Conservation (phyloP, 2,329 filamentous ascomycete species). For the Blastomyces emzantsi region DNA sequence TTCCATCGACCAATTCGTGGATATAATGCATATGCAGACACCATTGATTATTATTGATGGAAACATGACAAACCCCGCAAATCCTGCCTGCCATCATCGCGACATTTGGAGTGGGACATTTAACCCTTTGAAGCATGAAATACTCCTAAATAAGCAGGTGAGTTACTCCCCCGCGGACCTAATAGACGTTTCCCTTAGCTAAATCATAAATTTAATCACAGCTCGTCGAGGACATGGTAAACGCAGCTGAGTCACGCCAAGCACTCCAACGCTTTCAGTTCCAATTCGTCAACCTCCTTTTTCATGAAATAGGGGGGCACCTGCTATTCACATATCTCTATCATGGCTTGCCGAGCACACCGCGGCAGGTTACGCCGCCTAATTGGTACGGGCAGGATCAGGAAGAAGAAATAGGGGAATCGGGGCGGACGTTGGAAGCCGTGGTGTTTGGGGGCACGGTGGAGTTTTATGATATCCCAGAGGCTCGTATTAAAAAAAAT, state of each 20-base stretch:
- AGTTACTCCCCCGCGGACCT: not conserved
- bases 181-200: not conserved
- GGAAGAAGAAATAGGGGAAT: not conserved
- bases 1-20: slow-evolving; percentile 2
- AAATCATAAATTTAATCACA: not conserved
- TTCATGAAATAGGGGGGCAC: slow-evolving; percentile 7
- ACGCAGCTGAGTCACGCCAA: not conserved
- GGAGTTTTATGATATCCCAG: slow-evolving; percentile 4
- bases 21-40: not conserved
- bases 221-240: slow-evolving; percentile 6
- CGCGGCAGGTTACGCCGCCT: slow-evolving; percentile 1
- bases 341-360: slow-evolving; percentile 1
- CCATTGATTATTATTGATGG: slow-evolving; percentile 5
- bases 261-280: slow-evolving; percentile 6
- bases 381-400: not conserved
- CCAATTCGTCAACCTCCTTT: slow-evolving; percentile 4
- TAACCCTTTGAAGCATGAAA: not conserved
- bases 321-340: slow-evolving; percentile 8
- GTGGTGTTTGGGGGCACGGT: not conserved
- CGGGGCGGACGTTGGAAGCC: not conserved
- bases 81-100: not conserved
- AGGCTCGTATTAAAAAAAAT: not conserved
- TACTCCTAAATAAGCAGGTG: slow-evolving; percentile 1
- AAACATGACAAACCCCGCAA: not conserved
- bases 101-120: slow-evolving; percentile 2